Evolutionary conservation across 129 eudicot genomes (phyloP).

Genomic region (Helichrysum umbraculigerum): DNA sequence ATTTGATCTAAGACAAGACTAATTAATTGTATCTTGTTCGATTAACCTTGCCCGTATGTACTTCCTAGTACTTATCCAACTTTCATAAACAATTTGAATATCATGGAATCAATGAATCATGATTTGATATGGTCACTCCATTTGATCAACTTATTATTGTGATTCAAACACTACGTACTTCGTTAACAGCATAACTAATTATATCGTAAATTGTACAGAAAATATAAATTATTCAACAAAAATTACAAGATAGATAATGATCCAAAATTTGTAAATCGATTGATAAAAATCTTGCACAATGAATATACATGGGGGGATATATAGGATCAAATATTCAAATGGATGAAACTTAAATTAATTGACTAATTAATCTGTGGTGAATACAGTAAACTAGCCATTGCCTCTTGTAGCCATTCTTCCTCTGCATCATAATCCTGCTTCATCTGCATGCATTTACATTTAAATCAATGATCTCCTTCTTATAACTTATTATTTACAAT

Average conservation of each 20-base stretch:
- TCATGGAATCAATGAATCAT: not conserved
- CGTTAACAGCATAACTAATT: not conserved
- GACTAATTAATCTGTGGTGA: slow-evolving; percentile 32
- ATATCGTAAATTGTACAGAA: not conserved
- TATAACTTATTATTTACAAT: not conserved
- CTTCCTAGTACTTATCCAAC: slow-evolving; percentile 20
- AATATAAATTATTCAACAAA: too few relatives aligned
- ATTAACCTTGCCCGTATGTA: slow-evolving; percentile 23
- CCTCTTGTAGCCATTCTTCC: slow-evolving; percentile 77
- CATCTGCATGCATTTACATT: slow-evolving; percentile 43
- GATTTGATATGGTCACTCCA: not conserved
- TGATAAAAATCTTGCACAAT: slow-evolving; percentile 12
- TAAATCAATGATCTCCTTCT: not conserved
- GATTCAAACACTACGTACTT: not conserved
- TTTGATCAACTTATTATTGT: not conserved
- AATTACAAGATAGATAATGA: not conserved
- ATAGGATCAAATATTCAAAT: slow-evolving; percentile 17
- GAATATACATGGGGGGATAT: slow-evolving; percentile 28
- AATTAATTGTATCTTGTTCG: slow-evolving; percentile 21
- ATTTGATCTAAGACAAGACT: slow-evolving; percentile 1
- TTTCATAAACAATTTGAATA: slow-evolving; percentile 1
- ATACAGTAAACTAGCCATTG: slow-evolving; percentile 68
- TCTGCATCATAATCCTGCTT: slow-evolving; percentile 58
- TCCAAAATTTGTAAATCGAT: slow-evolving; percentile 9
- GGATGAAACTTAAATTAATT: slow-evolving; percentile 5